Evolutionary conservation across 192 early-diverging fungal species (phyloP), one percentile per base, ranked within the genome.

Genomic region (Helicostylum pulchrum): DNA sequence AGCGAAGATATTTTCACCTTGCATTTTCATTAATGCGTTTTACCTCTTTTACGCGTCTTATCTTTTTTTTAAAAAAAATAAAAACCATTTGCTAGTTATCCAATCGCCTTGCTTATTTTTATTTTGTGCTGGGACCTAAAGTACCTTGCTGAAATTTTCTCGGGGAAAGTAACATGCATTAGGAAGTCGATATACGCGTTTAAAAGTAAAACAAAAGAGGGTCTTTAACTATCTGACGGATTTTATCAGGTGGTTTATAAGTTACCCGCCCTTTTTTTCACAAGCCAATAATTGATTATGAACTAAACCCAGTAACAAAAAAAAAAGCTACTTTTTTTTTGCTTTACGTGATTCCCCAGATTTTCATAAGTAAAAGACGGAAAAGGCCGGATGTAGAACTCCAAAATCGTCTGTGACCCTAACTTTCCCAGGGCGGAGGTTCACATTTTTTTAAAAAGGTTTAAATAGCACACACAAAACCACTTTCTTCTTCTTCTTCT

Each of bases 1-100:
- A 58, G 68, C 68, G 68, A 63, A 70, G 68, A 70, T 70, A 30
- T 19, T 30, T 64, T 59, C 42, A 53, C 26, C 6, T 56, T 53
- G 11, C 21, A 19, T 47, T 39, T 36, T n/a, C n/a, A n/a, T n/a
- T n/a, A 31, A 26, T 26, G 26, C 26, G 26, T 26, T 26, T 26
- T n/a, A n/a, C n/a, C n/a, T 2, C 26, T 36, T 36, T 55, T 55
- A 34, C 11, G 12, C 21, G 39, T 11, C 12, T 30, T 44, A 21
- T 34, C 19, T 58, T 20, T 21, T 9, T 9, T 5, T 17, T 36
- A 8, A 7, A 53, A 31, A 12, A 39, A n/a, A 56, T 20, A 30
- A 45, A 23, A 21, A 26, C 23, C 9, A 0, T n/a, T 15, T 10
- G 14, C 4, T 26, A 12, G 21, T 15, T 59, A 20, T 45, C 39